phyloP scores from a whole-genome alignment of 2,329 filamentous ascomycete species.

The Colletotrichum musae region DNA sequence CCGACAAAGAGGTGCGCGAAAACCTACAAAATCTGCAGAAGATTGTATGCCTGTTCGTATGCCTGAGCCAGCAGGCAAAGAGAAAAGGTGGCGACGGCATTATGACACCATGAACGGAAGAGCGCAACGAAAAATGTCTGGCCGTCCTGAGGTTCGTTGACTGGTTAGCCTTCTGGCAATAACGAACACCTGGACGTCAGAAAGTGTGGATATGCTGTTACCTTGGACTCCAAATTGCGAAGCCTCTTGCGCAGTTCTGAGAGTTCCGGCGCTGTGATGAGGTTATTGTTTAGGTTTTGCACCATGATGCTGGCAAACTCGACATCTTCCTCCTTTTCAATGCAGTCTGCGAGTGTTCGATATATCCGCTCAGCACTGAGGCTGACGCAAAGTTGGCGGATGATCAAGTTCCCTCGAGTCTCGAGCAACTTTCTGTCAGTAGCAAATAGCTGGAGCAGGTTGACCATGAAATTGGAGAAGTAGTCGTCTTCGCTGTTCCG shows the following conservation, averaged over 20 bases:
- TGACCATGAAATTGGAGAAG: slow-evolving; percentile 98
- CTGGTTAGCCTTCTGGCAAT: neutral
- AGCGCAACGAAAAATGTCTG: slow-evolving; percentile 95
- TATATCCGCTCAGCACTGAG: slow-evolving; percentile 96
- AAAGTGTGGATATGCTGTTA: slow-evolving; percentile 49
- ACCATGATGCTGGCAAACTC: slow-evolving; percentile 99
- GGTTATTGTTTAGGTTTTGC: slow-evolving; percentile 98
- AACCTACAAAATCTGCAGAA: slow-evolving; percentile 91
- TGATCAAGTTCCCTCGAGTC: slow-evolving; percentile 94
- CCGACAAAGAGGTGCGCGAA: no score
- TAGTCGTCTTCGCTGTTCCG: slow-evolving; percentile 97
- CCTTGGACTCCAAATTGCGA: slow-evolving; percentile 89
- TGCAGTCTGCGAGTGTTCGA: slow-evolving; percentile 92
- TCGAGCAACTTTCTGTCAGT: slow-evolving; percentile 93
- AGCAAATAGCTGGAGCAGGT: slow-evolving; percentile 93
- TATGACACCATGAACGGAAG: slow-evolving; percentile 98
- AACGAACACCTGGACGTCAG: no score
- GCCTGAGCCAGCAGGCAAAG: slow-evolving; percentile 95
- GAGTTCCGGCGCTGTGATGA: slow-evolving; percentile 96
- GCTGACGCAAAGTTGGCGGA: slow-evolving; percentile 92
- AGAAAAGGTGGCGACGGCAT: slow-evolving; percentile 97
- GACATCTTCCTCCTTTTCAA: slow-evolving; percentile 97
- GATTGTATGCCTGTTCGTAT: slow-evolving; percentile 97
- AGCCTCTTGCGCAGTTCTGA: slow-evolving; percentile 91
- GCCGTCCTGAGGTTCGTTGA: slow-evolving; percentile 74